These are phyloP conservation scores for Fraxinus angustifolia DNA, from an alignment of 305 asterid species.

Conservation along the genomic window DNA sequence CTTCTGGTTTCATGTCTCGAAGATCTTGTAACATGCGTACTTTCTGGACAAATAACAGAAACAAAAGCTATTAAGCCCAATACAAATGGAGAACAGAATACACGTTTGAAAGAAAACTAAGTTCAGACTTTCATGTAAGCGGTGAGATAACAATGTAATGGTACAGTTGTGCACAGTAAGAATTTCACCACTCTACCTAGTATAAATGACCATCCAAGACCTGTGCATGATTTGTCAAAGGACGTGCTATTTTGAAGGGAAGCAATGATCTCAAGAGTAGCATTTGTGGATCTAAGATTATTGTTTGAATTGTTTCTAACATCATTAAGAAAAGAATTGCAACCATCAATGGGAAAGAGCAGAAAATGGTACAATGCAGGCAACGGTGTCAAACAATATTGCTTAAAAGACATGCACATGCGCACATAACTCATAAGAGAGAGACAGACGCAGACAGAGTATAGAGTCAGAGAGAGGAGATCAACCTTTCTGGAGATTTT, in stretches of 20 bases:
- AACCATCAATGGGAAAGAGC: neutral
- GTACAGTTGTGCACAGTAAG: neutral
- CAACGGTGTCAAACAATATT: neutral
- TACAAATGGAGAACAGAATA: neutral
- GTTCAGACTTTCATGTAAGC: neutral
- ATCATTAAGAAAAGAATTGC: neutral
- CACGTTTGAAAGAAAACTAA: neutral
- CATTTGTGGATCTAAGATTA: neutral
- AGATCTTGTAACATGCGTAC: conserved; percentile 85
- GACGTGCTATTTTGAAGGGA: neutral
- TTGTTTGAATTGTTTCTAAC: neutral
- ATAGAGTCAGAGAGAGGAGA: conserved; percentile 12
- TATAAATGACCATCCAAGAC: neutral
- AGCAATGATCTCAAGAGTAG: neutral
- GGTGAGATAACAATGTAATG: neutral
- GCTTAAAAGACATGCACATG: neutral
- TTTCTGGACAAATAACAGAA: conserved; percentile 46
- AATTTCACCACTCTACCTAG: neutral
- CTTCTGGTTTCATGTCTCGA: conserved; percentile 63
- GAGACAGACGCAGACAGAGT: neutral
- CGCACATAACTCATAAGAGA: too few species aligned
- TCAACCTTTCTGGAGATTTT: conserved; percentile 87
- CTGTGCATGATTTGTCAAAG: neutral
- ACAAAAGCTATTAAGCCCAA: conserved; percentile 10
- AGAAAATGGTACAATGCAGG: neutral